Conservation (phyloP, 2,329 filamentous ascomycete genomes). For the Calonectria pteridis region DNA sequence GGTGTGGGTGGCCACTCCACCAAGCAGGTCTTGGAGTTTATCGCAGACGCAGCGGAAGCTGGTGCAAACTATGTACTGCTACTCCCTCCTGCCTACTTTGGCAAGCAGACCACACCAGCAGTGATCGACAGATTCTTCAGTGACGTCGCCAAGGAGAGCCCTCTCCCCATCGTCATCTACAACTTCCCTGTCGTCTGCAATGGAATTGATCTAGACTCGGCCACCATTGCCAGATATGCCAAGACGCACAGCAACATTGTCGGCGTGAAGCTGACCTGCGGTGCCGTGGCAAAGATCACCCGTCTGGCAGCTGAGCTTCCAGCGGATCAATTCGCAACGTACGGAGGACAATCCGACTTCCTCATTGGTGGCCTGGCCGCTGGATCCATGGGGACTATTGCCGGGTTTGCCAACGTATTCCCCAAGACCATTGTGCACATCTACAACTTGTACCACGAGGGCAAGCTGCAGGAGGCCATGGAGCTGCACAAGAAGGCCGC, state of each 20-base stretch:
- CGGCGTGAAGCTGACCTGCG: conserved; percentile 79
- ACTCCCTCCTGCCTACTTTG: conserved; percentile 74
- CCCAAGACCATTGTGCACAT: conserved; percentile 69
- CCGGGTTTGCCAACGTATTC: conserved; percentile 73
- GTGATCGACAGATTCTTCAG: conserved; percentile 72
- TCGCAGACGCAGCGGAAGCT: conserved; percentile 69
- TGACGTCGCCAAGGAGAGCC: conserved; percentile 63
- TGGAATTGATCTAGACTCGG: conserved; percentile 76
- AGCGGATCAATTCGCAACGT: conserved; percentile 71
- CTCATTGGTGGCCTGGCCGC: conserved; percentile 70
- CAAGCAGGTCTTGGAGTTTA: conserved; percentile 71
- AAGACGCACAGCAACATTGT: conserved; percentile 67
- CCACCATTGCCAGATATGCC: conserved; percentile 58
- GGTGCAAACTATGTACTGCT: conserved; percentile 73
- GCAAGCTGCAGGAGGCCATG: conserved; percentile 70
- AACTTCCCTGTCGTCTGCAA: conserved; percentile 78
- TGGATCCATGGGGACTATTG: conserved; percentile 71
- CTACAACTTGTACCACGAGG: conserved; percentile 70
- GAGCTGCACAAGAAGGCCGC: conserved; percentile 72
- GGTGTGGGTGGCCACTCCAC: conserved; percentile 75
- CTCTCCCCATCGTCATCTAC: conserved; percentile 73
- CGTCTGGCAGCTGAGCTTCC: conserved; percentile 66
- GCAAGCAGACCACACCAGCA: conserved; percentile 68
- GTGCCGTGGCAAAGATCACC: conserved; percentile 78
- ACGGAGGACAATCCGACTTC: conserved; percentile 81